These are phyloP conservation scores for Ganoderma lingzhi DNA, from an alignment of 1,284 basidiomycete species.

Conservation along the genomic window DNA sequence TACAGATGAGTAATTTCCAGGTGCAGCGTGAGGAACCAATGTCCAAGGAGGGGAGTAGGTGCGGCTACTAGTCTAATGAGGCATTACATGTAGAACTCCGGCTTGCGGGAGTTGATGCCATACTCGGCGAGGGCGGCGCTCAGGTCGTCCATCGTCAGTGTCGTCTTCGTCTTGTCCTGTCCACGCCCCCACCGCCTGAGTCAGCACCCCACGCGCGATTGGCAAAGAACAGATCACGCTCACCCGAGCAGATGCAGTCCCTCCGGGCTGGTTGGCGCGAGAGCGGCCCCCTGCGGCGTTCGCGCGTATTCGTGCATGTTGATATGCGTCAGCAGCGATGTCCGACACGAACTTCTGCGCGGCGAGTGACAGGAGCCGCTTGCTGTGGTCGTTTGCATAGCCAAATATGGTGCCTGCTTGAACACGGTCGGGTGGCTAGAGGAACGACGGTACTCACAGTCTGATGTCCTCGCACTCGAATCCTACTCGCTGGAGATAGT, in stretches of 20 bases:
- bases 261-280: constrained; percentile 62
- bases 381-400: constrained; percentile 57
- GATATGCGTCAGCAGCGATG: constrained; percentile 96
- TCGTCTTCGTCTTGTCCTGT: constrained; percentile 94
- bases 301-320: constrained; percentile 95
- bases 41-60: constrained; percentile 17
- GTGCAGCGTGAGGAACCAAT: constrained; percentile 24
- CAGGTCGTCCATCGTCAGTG: constrained; percentile 97
- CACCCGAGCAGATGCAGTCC: constrained; percentile 71
- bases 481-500: constrained; percentile 95
- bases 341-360: constrained; percentile 99
- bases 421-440: constrained; percentile 15
- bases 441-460: constrained; percentile 63
- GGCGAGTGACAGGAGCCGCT: constrained; percentile 93
- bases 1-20: constrained; percentile 33
- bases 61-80: constrained; percentile 38
- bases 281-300: constrained; percentile 77
- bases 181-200: background rate
- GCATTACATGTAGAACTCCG: constrained; percentile 83
- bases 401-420: constrained; percentile 14
- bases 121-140: constrained; percentile 93
- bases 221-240: constrained; percentile 26
- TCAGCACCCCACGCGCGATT: background rate
- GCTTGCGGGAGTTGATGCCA: constrained; percentile 93
- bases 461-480: constrained; percentile 96